Evolutionary conservation across 352 stramenopile species (phyloP), one percentile per base, ranked within the genome.

Genomic region (Globisporangium sylvaticum): DNA sequence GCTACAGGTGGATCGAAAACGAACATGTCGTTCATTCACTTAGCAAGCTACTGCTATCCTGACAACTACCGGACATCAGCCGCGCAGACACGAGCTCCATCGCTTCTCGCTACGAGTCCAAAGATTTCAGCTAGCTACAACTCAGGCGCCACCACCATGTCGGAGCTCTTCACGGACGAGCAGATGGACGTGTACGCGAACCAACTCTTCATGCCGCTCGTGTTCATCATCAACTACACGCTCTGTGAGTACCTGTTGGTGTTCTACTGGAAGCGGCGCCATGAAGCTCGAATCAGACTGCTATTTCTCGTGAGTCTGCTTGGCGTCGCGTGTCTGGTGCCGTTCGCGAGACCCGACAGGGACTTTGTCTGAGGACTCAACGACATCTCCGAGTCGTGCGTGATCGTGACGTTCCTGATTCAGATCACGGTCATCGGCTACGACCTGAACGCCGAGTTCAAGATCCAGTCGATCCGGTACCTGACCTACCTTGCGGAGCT

Each of bases 211-310:
- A 48, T 79, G 27, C 78, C 78, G 12, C 24, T 84, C 8, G 63
- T 71, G 48, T 66, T 87, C 39, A 25, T 87, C 29, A 66, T 82
- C 24, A 82, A 81, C 70, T 84, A 73, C 52, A 67, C 76, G 4
- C 59, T 83, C 24, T 65, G 81, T 29, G 53, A 75, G 34, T 87
- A 87, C 58, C 72, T 87, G 20, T 6, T 71, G 1, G 18, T 37
- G 15, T 39, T 74, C 24, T 77, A 77, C 56, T 77, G 66, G 42
- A 42, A 32, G 2, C 68, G 67, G 4, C 48, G 71, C 27, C 22
- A 53, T 12, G 58, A 75, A 46, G 22, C 60, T 3, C 65, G 31
- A 2, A 50, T 66, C 9, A 10, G 24, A 8, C 18, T 53, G 31
- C 44, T 78, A 24, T 42, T 73, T 66, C 24, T 5, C 46, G 46